Conservation (phyloP, 2,329 filamentous ascomycete species). For the Fonsecaea pedrosoi region DNA sequence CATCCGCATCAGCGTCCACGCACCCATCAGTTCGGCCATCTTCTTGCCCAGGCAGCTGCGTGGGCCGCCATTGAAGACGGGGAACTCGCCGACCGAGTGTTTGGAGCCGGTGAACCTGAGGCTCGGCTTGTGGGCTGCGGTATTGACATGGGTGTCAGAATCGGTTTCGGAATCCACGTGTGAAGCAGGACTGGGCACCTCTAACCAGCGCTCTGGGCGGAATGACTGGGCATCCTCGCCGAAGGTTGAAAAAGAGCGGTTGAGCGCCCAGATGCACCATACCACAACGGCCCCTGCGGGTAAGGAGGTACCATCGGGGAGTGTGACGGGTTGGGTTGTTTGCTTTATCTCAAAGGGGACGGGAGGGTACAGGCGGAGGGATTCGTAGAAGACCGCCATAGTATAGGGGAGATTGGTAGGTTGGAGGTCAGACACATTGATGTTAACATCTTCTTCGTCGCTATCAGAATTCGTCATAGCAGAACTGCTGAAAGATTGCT, state of each 20-base stretch:
- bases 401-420: constrained; percentile 60
- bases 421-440: constrained; percentile 47
- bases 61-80: constrained; percentile 71
- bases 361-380: constrained; percentile 67
- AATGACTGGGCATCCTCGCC: constrained; percentile 63
- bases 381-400: constrained; percentile 67
- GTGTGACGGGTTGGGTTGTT: constrained; percentile 57
- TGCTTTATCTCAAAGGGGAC: constrained; percentile 72
- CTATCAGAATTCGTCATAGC: constrained; percentile 33
- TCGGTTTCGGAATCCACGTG: background rate
- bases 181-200: constrained; percentile 5
- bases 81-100: constrained; percentile 60
- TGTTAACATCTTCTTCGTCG: constrained; percentile 38
- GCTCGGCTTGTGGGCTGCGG: background rate
- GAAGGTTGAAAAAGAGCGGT: constrained; percentile 63
- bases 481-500: background rate
- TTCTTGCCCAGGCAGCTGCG: constrained; percentile 67
- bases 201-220: constrained; percentile 62
- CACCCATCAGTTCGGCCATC: constrained; percentile 68
- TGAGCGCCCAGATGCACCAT: constrained; percentile 71
- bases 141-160: too few relatives aligned
- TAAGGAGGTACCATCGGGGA: constrained; percentile 55
- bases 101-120: constrained; percentile 2
- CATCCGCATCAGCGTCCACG: constrained; percentile 62
- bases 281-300: constrained; percentile 62